Conservation (phyloP, 2,329 filamentous ascomycete species). For the Plenodomus biglobosus region DNA sequence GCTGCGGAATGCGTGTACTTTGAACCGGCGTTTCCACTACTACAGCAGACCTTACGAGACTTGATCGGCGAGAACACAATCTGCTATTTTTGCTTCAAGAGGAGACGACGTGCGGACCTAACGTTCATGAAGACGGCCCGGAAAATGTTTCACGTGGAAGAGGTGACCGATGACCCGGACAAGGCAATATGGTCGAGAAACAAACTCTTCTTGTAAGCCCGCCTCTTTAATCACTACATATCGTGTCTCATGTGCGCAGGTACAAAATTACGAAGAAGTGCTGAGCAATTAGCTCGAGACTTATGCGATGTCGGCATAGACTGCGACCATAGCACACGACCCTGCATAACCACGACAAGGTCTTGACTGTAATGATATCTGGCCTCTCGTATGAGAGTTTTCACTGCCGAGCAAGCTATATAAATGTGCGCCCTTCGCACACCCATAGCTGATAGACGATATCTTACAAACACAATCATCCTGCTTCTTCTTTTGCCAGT, state of each 20-base stretch:
- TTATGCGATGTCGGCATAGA: too few relatives aligned
- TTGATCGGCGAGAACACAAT: conserved; percentile 66
- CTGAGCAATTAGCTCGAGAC: too few relatives aligned
- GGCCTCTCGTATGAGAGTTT: too few relatives aligned
- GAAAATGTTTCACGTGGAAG: conserved; percentile 52
- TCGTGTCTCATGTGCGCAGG: conserved; percentile 7
- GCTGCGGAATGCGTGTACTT: conserved; percentile 98
- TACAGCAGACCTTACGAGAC: conserved; percentile 75
- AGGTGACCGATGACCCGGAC: conserved; percentile 54
- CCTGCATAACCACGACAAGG: too few relatives aligned
- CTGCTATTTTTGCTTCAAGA: conserved; percentile 94
- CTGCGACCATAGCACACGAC: too few relatives aligned
- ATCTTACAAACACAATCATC: too few relatives aligned
- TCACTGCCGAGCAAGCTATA: too few relatives aligned
- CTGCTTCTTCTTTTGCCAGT: too few relatives aligned
- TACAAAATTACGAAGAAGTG: conserved; percentile 27
- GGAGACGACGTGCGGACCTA: conserved; percentile 70
- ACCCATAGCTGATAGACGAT: too few relatives aligned
- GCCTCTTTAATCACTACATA: neutral
- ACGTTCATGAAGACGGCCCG: conserved; percentile 55
- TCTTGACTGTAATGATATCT: too few relatives aligned
- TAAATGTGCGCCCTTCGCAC: too few relatives aligned
- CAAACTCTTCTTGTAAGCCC: conserved; percentile 53
- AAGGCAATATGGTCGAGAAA: conserved; percentile 49
- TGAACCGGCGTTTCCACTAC: conserved; percentile 87